Evolutionary conservation across 306 rosid species (phyloP).

Genomic region (Albizia julibrissin): DNA sequence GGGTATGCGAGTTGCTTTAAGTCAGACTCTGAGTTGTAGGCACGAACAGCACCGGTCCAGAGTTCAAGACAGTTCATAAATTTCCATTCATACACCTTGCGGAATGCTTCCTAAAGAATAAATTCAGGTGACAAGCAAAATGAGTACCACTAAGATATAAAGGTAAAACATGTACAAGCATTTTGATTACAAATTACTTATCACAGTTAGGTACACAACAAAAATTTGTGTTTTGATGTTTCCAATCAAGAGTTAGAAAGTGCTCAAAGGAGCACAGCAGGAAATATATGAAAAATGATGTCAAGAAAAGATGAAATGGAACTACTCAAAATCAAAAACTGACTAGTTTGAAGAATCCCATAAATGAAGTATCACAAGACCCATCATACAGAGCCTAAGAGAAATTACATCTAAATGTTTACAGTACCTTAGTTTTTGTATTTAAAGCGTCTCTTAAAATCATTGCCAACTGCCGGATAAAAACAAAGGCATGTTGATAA

Average conservation of each 20-base stretch:
- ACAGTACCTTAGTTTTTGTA: slow-evolving; percentile 82
- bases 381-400: neutral
- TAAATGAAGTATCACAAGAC: neutral
- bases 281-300: slow-evolving; percentile 14
- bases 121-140: slow-evolving; percentile 27
- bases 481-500: slow-evolving; percentile 88
- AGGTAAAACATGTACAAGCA: slow-evolving; percentile 16
- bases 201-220: neutral
- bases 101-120: slow-evolving; percentile 80
- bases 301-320: neutral
- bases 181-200: neutral
- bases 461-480: slow-evolving; percentile 92
- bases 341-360: slow-evolving; percentile 15
- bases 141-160: slow-evolving; percentile 27
- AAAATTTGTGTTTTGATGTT: neutral
- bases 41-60: slow-evolving; percentile 81
- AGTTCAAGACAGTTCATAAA: slow-evolving; percentile 92
- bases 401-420: slow-evolving; percentile 26
- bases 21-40: slow-evolving; percentile 74
- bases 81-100: slow-evolving; percentile 94
- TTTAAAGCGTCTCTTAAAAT: slow-evolving; percentile 85
- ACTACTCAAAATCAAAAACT: slow-evolving; percentile 23
- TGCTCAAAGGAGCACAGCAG: slow-evolving; percentile 2
- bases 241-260: slow-evolving; percentile 11
- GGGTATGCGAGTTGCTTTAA: slow-evolving; percentile 92